Conservation (phyloP, 805 yeast species). For the Kregervanrija pseudodelftensis region DNA sequence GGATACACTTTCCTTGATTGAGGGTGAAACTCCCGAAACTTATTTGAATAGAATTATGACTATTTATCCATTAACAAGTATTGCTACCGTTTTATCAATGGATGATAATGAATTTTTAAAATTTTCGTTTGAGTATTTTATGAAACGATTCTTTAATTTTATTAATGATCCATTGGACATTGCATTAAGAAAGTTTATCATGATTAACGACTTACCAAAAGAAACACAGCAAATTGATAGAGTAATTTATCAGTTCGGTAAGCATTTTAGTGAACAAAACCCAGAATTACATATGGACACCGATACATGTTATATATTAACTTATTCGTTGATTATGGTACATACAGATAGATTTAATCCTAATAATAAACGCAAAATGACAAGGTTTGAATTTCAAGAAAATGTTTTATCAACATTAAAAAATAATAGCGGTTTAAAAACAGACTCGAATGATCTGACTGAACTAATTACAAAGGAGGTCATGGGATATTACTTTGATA, state of each 20-base stretch:
- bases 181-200: conserved; percentile 52
- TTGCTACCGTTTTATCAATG: conserved; percentile 25
- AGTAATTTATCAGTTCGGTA: conserved; percentile 50
- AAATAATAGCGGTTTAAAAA: conserved; percentile 9
- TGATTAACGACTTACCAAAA: conserved; percentile 53
- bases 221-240: conserved; percentile 77
- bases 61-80: conserved; percentile 19
- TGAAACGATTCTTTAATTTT: conserved; percentile 40
- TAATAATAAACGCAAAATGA: conserved; percentile 61
- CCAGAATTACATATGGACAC: conserved; percentile 28
- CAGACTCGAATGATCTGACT: conserved; percentile 16
- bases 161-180: conserved; percentile 54
- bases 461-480: conserved; percentile 34
- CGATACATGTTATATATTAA: conserved; percentile 55
- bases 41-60: conserved; percentile 27
- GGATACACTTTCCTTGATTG: conserved; percentile 3
- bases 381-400: conserved; percentile 51
- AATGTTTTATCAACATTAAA: conserved; percentile 24
- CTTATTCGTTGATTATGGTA: conserved; percentile 60
- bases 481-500: conserved; percentile 56
- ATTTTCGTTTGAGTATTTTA: conserved; percentile 16
- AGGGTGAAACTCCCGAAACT: conserved; percentile 24
- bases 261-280: conserved; percentile 40
- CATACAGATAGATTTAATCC: conserved; percentile 71
- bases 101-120: conserved; percentile 25